Evolutionary conservation across 768 basidiomycete species (phyloP).

Genomic region (Pleurotus djamor): DNA sequence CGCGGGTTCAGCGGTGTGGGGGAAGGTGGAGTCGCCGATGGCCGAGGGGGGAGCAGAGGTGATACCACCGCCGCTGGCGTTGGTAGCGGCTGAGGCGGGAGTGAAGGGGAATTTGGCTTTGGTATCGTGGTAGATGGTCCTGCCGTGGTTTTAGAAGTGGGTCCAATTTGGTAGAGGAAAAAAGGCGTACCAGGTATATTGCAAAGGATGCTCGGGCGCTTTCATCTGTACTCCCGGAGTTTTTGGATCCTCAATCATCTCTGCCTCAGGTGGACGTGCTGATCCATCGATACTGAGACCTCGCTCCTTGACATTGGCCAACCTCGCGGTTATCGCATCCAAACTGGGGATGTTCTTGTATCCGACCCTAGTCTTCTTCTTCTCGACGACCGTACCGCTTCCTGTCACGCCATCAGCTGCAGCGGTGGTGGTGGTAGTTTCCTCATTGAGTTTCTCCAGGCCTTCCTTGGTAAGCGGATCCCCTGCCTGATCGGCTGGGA

Average conservation of each 20-base stretch:
- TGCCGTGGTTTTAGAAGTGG: conserved; percentile 23
- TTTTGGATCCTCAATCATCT: conserved; percentile 82
- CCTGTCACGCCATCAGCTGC: conserved; percentile 14
- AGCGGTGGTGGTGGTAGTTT: conserved; percentile 30
- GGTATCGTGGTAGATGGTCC: conserved; percentile 90
- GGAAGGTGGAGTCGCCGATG: conserved; percentile 21
- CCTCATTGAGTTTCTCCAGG: conserved; percentile 62
- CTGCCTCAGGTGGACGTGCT: conserved; percentile 70
- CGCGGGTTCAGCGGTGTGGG: conserved; percentile 39
- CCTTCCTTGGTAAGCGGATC: conserved; percentile 65
- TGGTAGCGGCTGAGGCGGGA: conserved; percentile 24
- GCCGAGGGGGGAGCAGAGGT: conserved; percentile 15
- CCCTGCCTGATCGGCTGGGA: conserved; percentile 30
- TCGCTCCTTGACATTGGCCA: conserved; percentile 57
- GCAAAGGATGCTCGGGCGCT: conserved; percentile 81
- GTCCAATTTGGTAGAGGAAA: conserved; percentile 2
- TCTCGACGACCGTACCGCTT: conserved; percentile 17
- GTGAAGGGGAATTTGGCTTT: conserved; percentile 70
- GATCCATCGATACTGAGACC: conserved; percentile 64
- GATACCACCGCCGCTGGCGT: conserved; percentile 17
- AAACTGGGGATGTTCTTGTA: conserved; percentile 89
- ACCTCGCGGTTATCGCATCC: conserved; percentile 79
- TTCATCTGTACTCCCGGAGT: conserved; percentile 71
- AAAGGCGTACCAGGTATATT: conserved; percentile 69
- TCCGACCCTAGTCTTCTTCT: conserved; percentile 42